Evolutionary conservation across 1,284 basidiomycete genomes (phyloP), one percentile per base, ranked within the genome.

Genomic region (Ustilago curta): DNA sequence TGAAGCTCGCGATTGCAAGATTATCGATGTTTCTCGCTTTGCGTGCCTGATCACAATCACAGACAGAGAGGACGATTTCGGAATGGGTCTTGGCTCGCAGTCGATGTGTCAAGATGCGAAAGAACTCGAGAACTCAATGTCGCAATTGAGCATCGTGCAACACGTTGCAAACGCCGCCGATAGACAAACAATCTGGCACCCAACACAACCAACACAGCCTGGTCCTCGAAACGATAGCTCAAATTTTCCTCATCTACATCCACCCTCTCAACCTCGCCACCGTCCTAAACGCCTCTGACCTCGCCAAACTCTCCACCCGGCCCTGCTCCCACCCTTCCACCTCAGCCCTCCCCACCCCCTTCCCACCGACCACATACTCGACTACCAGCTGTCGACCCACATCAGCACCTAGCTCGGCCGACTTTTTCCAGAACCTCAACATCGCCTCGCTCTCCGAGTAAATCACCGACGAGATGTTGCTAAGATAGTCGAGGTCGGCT

Each of bases 381-480:
- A 43, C 37, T 2, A 70, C 61, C 37, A 70, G 31, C 49, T 29
- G 3, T 23, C 54, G 44, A 5, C 62, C 68, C 18, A 18, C 29
- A n/a, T 61, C 62, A 9, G 44, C 45, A 40, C 47, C 53, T 8
- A 70, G 18, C 44, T 70, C 62, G 3, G 62, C 49, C 3, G 62
- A 49, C 44, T 60, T 63, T 27, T 63, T 72, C 70, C 70, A 72
- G 37, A 47, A 53, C 14, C 47, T 29, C 43, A 75, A n/a, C 8
- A 67, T 56, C 3, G 1, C 37, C 19, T 70, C 67, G 39, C 63
- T 67, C 40, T 67, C 63, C 0, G 44, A 9, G 21, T 64, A 58
- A 79, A 95, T 94, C 54, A 98, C 87, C 23, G 94, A 94, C 37
- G 95, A 91, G 43, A 97, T 94, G 79, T 95, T 97, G 16, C 89